These are phyloP conservation scores for Rhizopogon roseolus DNA, from an alignment of 768 basidiomycete genomes.

Conservation along the genomic window DNA sequence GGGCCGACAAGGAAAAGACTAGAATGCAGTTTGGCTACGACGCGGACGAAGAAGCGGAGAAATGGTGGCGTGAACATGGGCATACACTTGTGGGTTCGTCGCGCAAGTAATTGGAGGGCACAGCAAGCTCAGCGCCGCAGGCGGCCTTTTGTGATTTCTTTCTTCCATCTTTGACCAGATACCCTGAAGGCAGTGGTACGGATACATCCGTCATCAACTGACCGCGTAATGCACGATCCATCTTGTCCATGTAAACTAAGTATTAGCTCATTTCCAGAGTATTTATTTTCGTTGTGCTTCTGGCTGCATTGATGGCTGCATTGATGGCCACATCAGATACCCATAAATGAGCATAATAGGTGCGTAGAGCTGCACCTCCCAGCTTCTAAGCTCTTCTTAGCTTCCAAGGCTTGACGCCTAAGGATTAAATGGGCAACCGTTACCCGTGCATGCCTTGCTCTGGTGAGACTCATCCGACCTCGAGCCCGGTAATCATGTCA, in stretches of 20 bases:
- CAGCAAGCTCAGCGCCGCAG: neutral
- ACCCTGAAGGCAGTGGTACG: neutral
- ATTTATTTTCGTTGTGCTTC: neutral
- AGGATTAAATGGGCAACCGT: no score
- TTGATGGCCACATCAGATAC: no score
- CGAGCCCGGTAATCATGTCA: no score
- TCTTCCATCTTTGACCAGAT: no score
- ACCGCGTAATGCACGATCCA: neutral
- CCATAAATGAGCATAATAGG: neutral
- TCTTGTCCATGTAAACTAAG: neutral
- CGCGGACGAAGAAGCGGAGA: conserved; percentile 44
- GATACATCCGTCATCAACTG: neutral
- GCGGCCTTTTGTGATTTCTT: neutral
- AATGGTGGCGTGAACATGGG: conserved; percentile 41
- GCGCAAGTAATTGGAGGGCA: neutral
- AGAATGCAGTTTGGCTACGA: conserved; percentile 47
- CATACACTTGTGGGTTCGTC: conserved; percentile 5
- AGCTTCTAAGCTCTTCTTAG: neutral
- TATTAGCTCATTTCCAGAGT: neutral
- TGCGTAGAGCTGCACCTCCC: no score
- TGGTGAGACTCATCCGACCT: no score
- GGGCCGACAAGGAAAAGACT: conserved; percentile 54
- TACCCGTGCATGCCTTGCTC: no score
- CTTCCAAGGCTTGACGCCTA: neutral
- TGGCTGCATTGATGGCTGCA: neutral